Base-by-base conservation (phyloP, 2,329 filamentous ascomycete genomes). In the Plenodomus tracheiphilus region DNA sequence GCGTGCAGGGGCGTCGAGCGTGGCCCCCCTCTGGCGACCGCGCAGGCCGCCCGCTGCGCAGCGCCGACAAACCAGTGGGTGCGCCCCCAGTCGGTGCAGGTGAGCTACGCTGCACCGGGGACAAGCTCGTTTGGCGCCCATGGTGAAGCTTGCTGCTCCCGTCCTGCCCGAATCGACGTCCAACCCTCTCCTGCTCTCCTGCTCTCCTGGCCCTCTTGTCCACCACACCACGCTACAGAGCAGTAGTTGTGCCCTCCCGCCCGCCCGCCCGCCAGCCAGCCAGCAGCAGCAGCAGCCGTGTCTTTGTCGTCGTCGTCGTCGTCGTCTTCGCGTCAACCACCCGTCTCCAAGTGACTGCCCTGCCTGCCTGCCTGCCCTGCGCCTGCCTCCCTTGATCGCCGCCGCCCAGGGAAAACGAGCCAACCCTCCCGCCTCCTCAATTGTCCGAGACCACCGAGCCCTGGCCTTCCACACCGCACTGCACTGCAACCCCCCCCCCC, bases 81-180 rank as follows among this genome's bases (percentile, higher is more conserved):
- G n/a, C 32, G 53, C 45, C 32, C 43, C 41, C 35, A 25, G 37
- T 51, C 41, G 47, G 47, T 46, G 53, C 45, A 51, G 58, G 54
- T 54, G 52, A 49, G 53, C 47, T 52, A 25, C 22, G 47, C 51
- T 48, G 54, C 42, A n/a, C n/a, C n/a, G n/a, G n/a, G n/a, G n/a
- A n/a, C n/a, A 43, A 43, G 38, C 54, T 59, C 60, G 57, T 64
- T 65, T 65, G 56, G 57, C 55, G 53, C 48, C 41, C 43, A 46
- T 50, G 41, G 40, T 55, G 47, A 52, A 54, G 53, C 35, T 51
- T 55, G 53, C 53, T 56, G 43, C 50, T 41, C 50, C 47, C 47
- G 21, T 43, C 39, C 39, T 44, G 46, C 22, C 22, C 22, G 5
- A 25, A 25, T 25, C 22, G 5, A 25, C 22, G 22, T 25, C 22